phyloP scores from a whole-genome alignment of 2,329 filamentous ascomycete species.

The Sporothrix sp. region DNA sequence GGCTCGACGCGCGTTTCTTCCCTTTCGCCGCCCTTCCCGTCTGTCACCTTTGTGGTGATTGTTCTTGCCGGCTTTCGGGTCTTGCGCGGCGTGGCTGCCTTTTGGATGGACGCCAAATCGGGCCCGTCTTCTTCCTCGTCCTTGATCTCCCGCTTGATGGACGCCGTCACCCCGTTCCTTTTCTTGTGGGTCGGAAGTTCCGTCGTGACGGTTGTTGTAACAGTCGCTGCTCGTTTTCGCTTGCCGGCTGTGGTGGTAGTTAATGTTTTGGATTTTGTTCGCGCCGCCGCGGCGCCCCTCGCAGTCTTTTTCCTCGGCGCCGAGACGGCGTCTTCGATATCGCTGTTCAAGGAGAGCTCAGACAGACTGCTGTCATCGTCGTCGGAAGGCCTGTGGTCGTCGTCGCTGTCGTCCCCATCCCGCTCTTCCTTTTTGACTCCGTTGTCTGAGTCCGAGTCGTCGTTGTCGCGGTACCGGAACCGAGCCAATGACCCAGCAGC shows the following conservation, averaged over 20 bases:
- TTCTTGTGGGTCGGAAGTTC: constrained; percentile 21
- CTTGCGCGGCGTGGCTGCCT: constrained; percentile 31
- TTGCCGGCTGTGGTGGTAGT: constrained; percentile 18
- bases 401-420: constrained; percentile 1
- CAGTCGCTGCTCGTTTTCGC: constrained; percentile 24
- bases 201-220: constrained; percentile 22
- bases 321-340: constrained; percentile 27
- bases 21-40: not conserved
- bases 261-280: not conserved
- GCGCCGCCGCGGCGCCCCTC: not conserved
- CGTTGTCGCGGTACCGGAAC: constrained; percentile 16
- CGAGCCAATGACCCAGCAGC: constrained; percentile 13
- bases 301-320: constrained; percentile 8
- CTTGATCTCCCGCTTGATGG: constrained; percentile 12
- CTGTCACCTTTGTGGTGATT: constrained; percentile 7
- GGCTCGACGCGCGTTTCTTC: constrained; percentile 33
- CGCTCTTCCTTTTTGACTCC: not conserved
- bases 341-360: constrained; percentile 19
- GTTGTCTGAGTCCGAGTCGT: constrained; percentile 9
- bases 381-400: constrained; percentile 1
- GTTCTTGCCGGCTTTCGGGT: constrained; percentile 21
- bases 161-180: constrained; percentile 10
- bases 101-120: not conserved
- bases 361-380: constrained; percentile 16
- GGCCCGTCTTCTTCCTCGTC: constrained; percentile 6